These are phyloP conservation scores for Kickxella alabastrina DNA, from an alignment of 192 early-diverging fungal species.

Conservation along the genomic window DNA sequence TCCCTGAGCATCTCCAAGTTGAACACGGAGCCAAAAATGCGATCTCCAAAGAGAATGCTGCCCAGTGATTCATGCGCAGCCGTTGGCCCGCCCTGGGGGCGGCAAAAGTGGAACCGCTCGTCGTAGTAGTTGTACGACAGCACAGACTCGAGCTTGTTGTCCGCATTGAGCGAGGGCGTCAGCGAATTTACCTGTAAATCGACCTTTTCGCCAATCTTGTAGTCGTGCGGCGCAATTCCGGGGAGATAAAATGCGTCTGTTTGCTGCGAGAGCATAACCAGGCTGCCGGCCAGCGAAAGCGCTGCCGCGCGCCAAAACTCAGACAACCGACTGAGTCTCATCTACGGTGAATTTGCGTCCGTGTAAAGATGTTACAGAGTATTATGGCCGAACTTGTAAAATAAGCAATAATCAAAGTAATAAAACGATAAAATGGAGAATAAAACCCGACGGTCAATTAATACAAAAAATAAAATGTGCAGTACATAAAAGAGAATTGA, in stretches of 20 bases:
- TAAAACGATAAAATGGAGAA: too few species aligned
- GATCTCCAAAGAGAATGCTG: slow-evolving; percentile 92
- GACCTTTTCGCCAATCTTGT: slow-evolving; percentile 62
- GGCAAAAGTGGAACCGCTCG: slow-evolving; percentile 82
- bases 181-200: slow-evolving; percentile 85
- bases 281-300: slow-evolving; percentile 10
- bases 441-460: too few species aligned
- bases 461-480: too few species aligned
- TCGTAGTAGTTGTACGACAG: slow-evolving; percentile 89
- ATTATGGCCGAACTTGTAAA: background rate
- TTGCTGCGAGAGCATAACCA: slow-evolving; percentile 14
- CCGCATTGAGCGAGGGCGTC: slow-evolving; percentile 62
- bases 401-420: slow-evolving; percentile 3
- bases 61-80: slow-evolving; percentile 79
- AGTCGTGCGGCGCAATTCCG: slow-evolving; percentile 89
- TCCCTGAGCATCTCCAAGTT: slow-evolving; percentile 65
- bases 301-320: slow-evolving; percentile 14
- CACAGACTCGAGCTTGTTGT: slow-evolving; percentile 66
- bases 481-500: too few species aligned
- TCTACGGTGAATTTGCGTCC: background rate
- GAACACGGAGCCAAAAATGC: slow-evolving; percentile 80
- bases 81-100: slow-evolving; percentile 60
- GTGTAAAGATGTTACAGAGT: background rate
- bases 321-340: slow-evolving; percentile 13
- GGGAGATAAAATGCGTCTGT: slow-evolving; percentile 82